phyloP scores from a whole-genome alignment of 2,329 filamentous ascomycete species.

The Ramularia collo-cygni region DNA sequence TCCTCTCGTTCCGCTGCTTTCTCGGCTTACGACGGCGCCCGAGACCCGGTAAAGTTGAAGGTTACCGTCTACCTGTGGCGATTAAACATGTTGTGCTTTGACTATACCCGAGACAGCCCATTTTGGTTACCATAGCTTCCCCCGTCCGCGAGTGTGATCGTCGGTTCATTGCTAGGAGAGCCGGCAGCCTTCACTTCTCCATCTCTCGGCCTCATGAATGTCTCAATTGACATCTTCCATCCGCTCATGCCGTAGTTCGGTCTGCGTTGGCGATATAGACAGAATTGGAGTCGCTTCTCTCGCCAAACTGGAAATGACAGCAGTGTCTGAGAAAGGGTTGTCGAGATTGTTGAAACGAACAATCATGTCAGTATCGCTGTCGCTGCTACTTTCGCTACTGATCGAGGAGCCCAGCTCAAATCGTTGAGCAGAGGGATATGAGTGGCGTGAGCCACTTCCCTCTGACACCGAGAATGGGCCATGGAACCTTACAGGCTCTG shows the following conservation, averaged over 20 bases:
- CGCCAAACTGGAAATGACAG: not conserved
- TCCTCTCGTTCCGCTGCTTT: too few species aligned
- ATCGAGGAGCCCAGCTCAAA: not conserved
- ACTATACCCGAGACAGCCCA: too few species aligned
- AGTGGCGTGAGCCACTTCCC: not conserved
- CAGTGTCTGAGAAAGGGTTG: constrained; percentile 12
- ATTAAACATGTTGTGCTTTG: too few species aligned
- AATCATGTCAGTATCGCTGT: not conserved
- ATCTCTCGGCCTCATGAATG: not conserved
- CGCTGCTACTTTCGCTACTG: constrained; percentile 4
- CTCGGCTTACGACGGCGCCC: too few species aligned
- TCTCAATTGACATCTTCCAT: constrained; percentile 1
- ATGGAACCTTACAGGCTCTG: constrained; percentile 3
- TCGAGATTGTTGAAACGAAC: constrained; percentile 11
- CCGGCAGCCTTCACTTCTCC: not conserved
- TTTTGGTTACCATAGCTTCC: too few species aligned
- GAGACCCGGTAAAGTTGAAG: too few species aligned
- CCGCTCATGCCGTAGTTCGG: not conserved
- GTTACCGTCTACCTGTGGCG: too few species aligned
- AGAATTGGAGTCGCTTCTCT: not conserved
- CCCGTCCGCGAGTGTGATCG: too few species aligned
- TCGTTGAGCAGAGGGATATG: constrained; percentile 1
- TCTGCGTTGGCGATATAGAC: constrained; percentile 1
- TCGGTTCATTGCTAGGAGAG: too few species aligned
- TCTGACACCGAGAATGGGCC: not conserved